Conservation (phyloP, 805 yeast genomes). For the Diddensiella caesifluorescens region DNA sequence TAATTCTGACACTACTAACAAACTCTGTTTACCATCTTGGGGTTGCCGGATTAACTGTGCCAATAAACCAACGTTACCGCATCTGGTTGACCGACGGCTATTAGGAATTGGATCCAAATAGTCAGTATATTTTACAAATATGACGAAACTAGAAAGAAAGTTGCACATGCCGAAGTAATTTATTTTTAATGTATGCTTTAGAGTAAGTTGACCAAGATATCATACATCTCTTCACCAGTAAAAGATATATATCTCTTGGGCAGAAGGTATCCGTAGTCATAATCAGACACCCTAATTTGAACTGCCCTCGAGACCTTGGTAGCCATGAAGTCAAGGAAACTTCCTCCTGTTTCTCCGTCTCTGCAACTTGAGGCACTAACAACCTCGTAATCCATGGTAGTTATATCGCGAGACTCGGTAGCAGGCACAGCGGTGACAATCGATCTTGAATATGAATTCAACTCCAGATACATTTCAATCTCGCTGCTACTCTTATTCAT, state of each 20-base stretch:
- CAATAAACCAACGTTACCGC: no score
- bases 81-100: no score
- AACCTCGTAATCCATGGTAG: conserved; percentile 45
- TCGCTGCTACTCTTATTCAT: conserved; percentile 24
- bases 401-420: not conserved
- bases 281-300: conserved; percentile 73
- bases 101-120: no score
- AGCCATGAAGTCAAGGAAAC: conserved; percentile 79
- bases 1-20: no score
- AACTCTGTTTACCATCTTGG: no score
- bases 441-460: conserved; percentile 83
- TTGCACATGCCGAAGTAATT: no score
- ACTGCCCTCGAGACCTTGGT: conserved; percentile 82
- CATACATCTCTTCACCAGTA: conserved; percentile 67
- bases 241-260: conserved; percentile 67
- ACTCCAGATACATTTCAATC: conserved; percentile 64
- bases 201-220: conserved; percentile 24
- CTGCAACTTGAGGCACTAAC: conserved; percentile 74
- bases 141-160: no score
- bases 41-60: no score
- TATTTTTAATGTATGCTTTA: no score
- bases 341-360: conserved; percentile 71
- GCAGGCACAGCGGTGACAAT: conserved; percentile 37
- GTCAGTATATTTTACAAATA: no score
- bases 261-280: conserved; percentile 74